phyloP scores from a whole-genome alignment of 1,139 yeast genomes.

The Magnusiomyces tetraspermus region DNA sequence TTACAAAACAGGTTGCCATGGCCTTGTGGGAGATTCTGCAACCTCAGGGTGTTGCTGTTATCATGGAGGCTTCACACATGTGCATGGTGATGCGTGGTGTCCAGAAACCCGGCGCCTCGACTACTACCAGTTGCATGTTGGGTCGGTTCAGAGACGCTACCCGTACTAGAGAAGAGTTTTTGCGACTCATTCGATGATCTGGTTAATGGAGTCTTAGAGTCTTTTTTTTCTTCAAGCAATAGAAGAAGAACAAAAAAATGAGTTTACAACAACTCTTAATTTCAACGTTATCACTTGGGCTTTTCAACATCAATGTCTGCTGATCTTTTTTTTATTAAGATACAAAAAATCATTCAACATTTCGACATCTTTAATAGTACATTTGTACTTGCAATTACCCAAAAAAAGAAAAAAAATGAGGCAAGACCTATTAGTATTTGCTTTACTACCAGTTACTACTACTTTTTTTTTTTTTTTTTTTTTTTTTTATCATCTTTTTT shows the following conservation, averaged over 20 bases:
- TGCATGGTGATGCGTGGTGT: conserved; percentile 99
- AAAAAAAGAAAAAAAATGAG: no score
- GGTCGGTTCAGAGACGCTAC: conserved; percentile 91
- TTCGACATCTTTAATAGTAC: no score
- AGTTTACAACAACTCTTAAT: no score
- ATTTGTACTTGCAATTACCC: no score
- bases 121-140: conserved; percentile 94
- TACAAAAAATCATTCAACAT: no score
- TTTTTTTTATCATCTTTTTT: no score
- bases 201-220: neutral
- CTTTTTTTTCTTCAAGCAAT: no score
- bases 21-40: conserved; percentile 82
- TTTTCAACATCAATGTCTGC: no score
- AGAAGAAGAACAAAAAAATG: no score
- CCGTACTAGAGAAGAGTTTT: conserved; percentile 91
- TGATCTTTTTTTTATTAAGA: no score
- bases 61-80: conserved; percentile 96
- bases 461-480: neutral
- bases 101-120: conserved; percentile 87
- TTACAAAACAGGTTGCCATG: conserved; percentile 95
- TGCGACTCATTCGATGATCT: conserved; percentile 45
- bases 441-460: neutral
- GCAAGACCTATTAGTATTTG: no score
- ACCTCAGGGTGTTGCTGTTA: conserved; percentile 97
- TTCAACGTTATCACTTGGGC: no score